These are phyloP conservation scores for Eutypa lata DNA, from an alignment of 2,329 filamentous ascomycete genomes.

Conservation along the genomic window DNA sequence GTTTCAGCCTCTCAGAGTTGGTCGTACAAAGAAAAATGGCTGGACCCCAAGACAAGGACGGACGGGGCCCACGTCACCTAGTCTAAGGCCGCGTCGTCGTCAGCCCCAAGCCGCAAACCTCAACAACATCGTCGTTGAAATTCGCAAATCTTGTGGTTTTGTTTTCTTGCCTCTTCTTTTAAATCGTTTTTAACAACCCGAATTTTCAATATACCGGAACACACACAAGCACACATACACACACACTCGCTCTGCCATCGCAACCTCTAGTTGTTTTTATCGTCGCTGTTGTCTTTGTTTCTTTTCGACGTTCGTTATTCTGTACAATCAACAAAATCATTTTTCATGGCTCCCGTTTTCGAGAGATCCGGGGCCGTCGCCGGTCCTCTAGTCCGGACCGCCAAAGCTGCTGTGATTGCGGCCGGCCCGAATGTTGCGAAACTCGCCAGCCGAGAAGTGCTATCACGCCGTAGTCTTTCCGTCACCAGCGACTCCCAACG, in stretches of 20 bases:
- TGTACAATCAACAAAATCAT: background rate
- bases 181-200: no score
- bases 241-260: background rate
- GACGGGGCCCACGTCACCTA: background rate
- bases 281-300: no score
- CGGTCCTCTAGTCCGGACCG: slow-evolving; percentile 20
- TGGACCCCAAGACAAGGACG: background rate
- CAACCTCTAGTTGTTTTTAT: no score
- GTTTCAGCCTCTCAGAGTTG: background rate
- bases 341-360: slow-evolving; percentile 24
- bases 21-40: background rate
- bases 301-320: background rate
- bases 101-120: background rate
- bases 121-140: background rate
- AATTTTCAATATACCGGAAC: no score
- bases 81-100: background rate
- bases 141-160: background rate
- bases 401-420: slow-evolving; percentile 21
- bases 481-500: slow-evolving; percentile 65
- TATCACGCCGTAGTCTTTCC: slow-evolving; percentile 51
- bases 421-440: slow-evolving; percentile 23
- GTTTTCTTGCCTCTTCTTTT: background rate
- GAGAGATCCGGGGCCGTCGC: slow-evolving; percentile 17
- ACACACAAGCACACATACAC: background rate
- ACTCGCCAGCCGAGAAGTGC: slow-evolving; percentile 19